phyloP scores from a whole-genome alignment of 306 rosid genomes.

The Quercus aquifolioides region DNA sequence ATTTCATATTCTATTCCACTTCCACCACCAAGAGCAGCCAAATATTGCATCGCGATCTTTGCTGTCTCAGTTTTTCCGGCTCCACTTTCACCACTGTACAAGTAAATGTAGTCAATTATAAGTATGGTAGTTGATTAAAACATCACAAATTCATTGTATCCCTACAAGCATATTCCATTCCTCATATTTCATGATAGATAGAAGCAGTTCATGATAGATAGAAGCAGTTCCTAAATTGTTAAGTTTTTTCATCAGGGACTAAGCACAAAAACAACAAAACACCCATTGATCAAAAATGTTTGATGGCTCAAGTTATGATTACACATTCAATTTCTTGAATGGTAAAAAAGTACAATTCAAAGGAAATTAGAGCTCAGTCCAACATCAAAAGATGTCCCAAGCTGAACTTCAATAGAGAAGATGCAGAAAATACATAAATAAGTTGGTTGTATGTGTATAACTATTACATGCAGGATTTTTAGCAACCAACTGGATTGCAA shows the following conservation, averaged over 20 bases:
- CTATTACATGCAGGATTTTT: neutral
- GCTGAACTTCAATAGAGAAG: neutral
- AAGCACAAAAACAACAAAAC: neutral
- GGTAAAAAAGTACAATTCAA: neutral
- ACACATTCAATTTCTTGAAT: neutral
- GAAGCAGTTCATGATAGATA: neutral
- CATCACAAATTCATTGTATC: neutral
- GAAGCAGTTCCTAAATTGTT: neutral
- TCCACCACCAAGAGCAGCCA: conserved; percentile 98
- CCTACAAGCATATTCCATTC: neutral
- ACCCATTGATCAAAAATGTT: neutral
- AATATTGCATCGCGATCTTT: conserved; percentile 96
- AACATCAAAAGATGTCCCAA: neutral
- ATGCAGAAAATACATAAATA: neutral
- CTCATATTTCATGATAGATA: neutral
- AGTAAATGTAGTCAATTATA: conserved; percentile 4
- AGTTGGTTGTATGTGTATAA: neutral
- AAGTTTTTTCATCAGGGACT: neutral
- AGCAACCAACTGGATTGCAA: neutral
- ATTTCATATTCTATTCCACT: conserved; percentile 96
- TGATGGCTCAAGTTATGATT: neutral
- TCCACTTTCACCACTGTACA: conserved; percentile 94
- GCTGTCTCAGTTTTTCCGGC: conserved; percentile 99
- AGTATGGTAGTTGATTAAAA: neutral
- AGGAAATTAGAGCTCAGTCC: neutral